These are phyloP conservation scores for Neofusicoccum cordaticola DNA, from an alignment of 2,329 filamentous ascomycete genomes.

Conservation along the genomic window DNA sequence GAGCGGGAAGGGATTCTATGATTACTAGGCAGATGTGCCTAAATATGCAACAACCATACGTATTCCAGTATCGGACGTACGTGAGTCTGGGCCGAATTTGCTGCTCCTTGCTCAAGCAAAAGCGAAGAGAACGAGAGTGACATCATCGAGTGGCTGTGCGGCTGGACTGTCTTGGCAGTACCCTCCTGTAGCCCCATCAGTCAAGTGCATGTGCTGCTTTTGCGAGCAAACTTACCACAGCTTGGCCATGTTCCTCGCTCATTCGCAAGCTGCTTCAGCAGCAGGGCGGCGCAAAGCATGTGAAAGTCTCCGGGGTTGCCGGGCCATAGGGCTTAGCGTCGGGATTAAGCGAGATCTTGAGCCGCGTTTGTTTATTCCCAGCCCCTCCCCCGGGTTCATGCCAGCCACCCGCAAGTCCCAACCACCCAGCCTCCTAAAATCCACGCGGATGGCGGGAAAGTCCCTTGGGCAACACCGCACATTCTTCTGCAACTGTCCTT, in stretches of 20 bases:
- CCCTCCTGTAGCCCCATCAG: background rate
- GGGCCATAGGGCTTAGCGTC: slow-evolving; percentile 16
- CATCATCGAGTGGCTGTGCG: slow-evolving; percentile 10
- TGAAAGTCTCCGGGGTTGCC: slow-evolving; percentile 1
- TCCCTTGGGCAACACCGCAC: background rate
- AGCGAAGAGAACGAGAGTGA: background rate
- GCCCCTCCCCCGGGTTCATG: background rate
- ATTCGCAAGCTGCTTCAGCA: background rate
- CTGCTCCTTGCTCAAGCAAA: background rate
- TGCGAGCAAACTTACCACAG: no score
- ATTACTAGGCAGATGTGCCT: slow-evolving; percentile 58
- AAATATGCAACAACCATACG: background rate
- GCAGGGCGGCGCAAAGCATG: background rate
- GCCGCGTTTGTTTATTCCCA: slow-evolving; percentile 13
- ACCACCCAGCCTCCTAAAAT: slow-evolving; percentile 9
- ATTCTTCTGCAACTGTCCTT: background rate
- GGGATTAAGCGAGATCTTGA: slow-evolving; percentile 10
- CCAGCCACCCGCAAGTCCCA: slow-evolving; percentile 11
- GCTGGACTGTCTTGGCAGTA: background rate
- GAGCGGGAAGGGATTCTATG: slow-evolving; percentile 92
- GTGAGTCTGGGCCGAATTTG: background rate
- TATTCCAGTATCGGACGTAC: background rate
- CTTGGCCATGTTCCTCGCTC: no score
- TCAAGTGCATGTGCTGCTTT: background rate
- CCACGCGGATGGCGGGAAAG: background rate